Evolutionary conservation across 1,284 basidiomycete genomes (phyloP).

Genomic region (Sanguinoderma infundibulare): DNA sequence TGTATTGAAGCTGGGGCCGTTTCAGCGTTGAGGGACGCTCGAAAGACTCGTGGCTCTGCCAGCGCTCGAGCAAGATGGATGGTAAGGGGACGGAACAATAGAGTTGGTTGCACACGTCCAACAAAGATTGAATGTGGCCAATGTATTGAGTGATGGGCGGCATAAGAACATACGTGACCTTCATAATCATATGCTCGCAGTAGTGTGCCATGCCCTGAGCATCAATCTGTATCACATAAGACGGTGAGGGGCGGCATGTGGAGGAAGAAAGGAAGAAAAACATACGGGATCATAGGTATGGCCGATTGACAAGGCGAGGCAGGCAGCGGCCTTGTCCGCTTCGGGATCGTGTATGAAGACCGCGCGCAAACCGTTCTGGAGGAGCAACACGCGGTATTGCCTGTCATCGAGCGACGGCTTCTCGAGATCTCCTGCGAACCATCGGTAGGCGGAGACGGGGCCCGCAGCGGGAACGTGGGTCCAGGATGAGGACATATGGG

Average conservation of each 20-base stretch:
- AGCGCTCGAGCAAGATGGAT: neutral
- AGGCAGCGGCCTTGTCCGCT: slow-evolving; percentile 70
- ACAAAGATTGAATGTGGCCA: slow-evolving; percentile 4
- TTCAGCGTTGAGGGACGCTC: neutral
- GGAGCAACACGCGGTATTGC: slow-evolving; percentile 54
- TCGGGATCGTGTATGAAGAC: slow-evolving; percentile 62
- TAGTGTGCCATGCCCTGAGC: slow-evolving; percentile 55
- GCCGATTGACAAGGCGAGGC: slow-evolving; percentile 67
- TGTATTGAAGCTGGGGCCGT: neutral
- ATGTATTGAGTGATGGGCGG: slow-evolving; percentile 3
- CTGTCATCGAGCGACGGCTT: slow-evolving; percentile 49
- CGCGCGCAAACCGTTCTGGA: slow-evolving; percentile 66
- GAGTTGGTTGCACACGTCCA: neutral
- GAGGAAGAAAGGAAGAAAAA: slow-evolving; percentile 4
- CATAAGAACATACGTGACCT: slow-evolving; percentile 23
- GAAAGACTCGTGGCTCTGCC: neutral
- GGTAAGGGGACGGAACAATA: no score
- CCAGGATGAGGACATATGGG: slow-evolving; percentile 22
- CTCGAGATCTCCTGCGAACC: slow-evolving; percentile 39
- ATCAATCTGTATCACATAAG: slow-evolving; percentile 35
- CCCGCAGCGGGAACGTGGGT: slow-evolving; percentile 17
- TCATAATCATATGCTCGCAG: slow-evolving; percentile 64
- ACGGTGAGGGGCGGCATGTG: neutral
- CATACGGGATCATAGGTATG: slow-evolving; percentile 65
- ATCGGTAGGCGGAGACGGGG: slow-evolving; percentile 23